phyloP scores from a whole-genome alignment of 2,329 filamentous ascomycete genomes.

The Neoarthrinium moseri region DNA sequence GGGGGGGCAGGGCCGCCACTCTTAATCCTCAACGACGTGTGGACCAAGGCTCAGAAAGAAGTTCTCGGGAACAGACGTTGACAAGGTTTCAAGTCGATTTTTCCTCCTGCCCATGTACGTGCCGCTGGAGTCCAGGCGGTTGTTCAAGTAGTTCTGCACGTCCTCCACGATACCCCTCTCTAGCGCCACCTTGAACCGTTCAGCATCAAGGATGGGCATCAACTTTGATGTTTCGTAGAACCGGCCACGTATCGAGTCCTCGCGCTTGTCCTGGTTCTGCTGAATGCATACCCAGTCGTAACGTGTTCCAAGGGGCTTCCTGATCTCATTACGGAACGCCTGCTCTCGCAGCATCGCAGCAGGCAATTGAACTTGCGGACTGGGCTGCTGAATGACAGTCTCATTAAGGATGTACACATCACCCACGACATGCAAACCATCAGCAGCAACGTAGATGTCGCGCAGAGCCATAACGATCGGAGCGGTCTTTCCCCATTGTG shows the following conservation, averaged over 20 bases:
- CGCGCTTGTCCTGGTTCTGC: constrained; percentile 27
- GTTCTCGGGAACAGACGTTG: constrained; percentile 16
- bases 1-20: background rate
- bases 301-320: constrained; percentile 16
- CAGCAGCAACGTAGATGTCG: constrained; percentile 30
- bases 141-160: constrained; percentile 51
- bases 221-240: constrained; percentile 57
- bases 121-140: constrained; percentile 46
- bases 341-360: constrained; percentile 24
- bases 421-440: constrained; percentile 22
- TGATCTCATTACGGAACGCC: constrained; percentile 26
- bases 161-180: constrained; percentile 39
- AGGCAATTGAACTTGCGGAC: constrained; percentile 15
- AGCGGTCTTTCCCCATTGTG: constrained; percentile 28
- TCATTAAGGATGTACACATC: constrained; percentile 26
- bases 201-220: constrained; percentile 46
- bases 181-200: constrained; percentile 35
- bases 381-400: constrained; percentile 10
- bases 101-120: constrained; percentile 33
- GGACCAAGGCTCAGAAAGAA: constrained; percentile 12
- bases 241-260: constrained; percentile 49
- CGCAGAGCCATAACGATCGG: constrained; percentile 34
- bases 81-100: constrained; percentile 16
- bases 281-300: constrained; percentile 32
- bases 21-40: constrained; percentile 3